These are phyloP conservation scores for Colletotrichum australisinense DNA, from an alignment of 2,329 filamentous ascomycete species.

Conservation along the genomic window DNA sequence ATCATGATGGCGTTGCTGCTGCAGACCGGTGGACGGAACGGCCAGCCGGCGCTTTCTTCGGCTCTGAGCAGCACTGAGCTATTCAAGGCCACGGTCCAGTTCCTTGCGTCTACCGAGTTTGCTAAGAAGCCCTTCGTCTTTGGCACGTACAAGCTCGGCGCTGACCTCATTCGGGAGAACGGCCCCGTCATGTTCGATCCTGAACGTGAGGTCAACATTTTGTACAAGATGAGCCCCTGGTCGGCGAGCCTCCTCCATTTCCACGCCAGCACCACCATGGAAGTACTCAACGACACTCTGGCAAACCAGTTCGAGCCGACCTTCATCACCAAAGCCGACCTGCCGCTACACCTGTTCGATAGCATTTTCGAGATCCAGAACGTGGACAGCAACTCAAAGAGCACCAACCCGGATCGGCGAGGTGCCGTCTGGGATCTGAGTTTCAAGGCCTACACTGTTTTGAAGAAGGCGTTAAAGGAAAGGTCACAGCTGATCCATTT, in stretches of 20 bases:
- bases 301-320: slow-evolving; percentile 86
- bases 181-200: slow-evolving; percentile 84
- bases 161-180: slow-evolving; percentile 54
- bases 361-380: slow-evolving; percentile 52
- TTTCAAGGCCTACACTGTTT: slow-evolving; percentile 69
- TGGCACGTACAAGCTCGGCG: slow-evolving; percentile 55
- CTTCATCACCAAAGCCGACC: slow-evolving; percentile 76
- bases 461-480: slow-evolving; percentile 80
- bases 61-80: slow-evolving; percentile 92
- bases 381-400: slow-evolving; percentile 42
- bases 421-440: slow-evolving; percentile 59
- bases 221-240: slow-evolving; percentile 92
- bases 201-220: slow-evolving; percentile 78
- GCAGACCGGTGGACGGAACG: slow-evolving; percentile 79
- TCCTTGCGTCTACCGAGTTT: slow-evolving; percentile 80
- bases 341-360: slow-evolving; percentile 68
- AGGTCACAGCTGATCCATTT: slow-evolving; percentile 77
- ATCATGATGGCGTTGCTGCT: slow-evolving; percentile 83
- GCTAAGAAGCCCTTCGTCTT: slow-evolving; percentile 72
- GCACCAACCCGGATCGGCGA: slow-evolving; percentile 50
- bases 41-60: slow-evolving; percentile 77
- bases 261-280: slow-evolving; percentile 80
- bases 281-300: slow-evolving; percentile 78
- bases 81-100: slow-evolving; percentile 95
- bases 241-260: slow-evolving; percentile 80